phyloP scores from a whole-genome alignment of 2,329 filamentous ascomycete species.

The Calonectria pauciramosa region DNA sequence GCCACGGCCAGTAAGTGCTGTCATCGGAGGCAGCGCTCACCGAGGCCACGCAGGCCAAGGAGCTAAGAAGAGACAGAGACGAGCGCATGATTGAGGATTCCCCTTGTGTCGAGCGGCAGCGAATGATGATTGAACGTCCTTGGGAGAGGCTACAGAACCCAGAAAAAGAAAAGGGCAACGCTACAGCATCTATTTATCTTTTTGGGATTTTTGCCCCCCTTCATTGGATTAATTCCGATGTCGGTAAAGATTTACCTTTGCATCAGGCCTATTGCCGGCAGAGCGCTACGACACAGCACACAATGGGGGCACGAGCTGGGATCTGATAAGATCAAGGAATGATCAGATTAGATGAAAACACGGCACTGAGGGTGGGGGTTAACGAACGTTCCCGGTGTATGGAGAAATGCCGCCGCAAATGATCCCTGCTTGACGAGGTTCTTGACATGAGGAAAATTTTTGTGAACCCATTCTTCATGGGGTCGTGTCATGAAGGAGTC shows the following conservation, averaged over 20 bases:
- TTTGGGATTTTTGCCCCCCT: background rate
- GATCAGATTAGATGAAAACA: constrained; percentile 9
- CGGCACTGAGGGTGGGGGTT: constrained; percentile 1
- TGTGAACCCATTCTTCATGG: constrained; percentile 3
- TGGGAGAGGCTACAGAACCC: background rate
- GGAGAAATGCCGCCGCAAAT: constrained; percentile 4
- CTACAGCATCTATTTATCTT: constrained; percentile 5
- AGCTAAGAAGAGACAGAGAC: background rate
- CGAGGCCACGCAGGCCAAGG: background rate
- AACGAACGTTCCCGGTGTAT: background rate
- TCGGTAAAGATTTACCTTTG: background rate
- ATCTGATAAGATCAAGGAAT: constrained; percentile 13
- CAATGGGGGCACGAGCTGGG: background rate
- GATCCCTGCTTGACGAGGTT: background rate
- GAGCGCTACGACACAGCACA: background rate
- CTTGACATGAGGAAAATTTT: background rate
- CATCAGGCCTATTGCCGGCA: background rate
- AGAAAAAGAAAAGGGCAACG: background rate
- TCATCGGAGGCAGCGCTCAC: background rate
- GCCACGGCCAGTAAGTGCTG: constrained; percentile 7
- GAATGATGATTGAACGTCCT: background rate
- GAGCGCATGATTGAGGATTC: background rate
- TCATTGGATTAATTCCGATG: background rate
- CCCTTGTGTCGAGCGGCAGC: background rate
- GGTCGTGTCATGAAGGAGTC: constrained; percentile 9